Evolutionary conservation across 2,329 filamentous ascomycete genomes (phyloP).

Genomic region (Ophiocordyceps camponoti-rufipedis): DNA sequence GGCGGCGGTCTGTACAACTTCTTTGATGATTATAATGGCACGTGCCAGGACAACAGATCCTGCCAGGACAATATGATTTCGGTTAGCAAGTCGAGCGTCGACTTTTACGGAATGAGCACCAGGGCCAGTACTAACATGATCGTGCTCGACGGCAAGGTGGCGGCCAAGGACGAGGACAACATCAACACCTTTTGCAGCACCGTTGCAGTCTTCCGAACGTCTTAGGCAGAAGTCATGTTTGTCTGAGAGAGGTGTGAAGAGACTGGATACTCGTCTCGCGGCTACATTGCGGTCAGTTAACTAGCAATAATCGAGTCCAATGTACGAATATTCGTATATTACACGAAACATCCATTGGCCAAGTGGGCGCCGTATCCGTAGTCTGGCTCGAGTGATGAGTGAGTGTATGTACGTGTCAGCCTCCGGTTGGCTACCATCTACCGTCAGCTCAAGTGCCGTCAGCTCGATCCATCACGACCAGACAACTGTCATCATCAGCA

Average conservation of each 20-base stretch:
- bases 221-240: neutral
- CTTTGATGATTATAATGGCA: conserved; percentile 65
- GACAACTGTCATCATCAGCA: no score
- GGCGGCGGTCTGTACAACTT: conserved; percentile 66
- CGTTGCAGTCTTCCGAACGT: conserved; percentile 28
- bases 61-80: conserved; percentile 68
- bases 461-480: no score
- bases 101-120: conserved; percentile 53
- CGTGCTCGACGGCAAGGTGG: conserved; percentile 35
- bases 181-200: conserved; percentile 47
- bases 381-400: no score
- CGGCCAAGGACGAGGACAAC: conserved; percentile 40
- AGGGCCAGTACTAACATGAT: conserved; percentile 63
- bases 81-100: conserved; percentile 47
- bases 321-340: no score
- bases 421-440: no score
- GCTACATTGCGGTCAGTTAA: no score
- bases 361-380: no score
- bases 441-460: no score
- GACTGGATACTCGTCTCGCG: no score
- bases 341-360: no score
- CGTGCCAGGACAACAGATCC: conserved; percentile 39
- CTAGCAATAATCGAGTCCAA: no score
- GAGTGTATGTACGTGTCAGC: no score
- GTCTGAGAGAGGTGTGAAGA: neutral